A percentile compares a stretch with the other conserved stretches of the same genome.
These are phyloP conservation scores for Capsicum rhomboideum DNA, from an alignment of 257 asterid species.

Conservation along the genomic window DNA sequence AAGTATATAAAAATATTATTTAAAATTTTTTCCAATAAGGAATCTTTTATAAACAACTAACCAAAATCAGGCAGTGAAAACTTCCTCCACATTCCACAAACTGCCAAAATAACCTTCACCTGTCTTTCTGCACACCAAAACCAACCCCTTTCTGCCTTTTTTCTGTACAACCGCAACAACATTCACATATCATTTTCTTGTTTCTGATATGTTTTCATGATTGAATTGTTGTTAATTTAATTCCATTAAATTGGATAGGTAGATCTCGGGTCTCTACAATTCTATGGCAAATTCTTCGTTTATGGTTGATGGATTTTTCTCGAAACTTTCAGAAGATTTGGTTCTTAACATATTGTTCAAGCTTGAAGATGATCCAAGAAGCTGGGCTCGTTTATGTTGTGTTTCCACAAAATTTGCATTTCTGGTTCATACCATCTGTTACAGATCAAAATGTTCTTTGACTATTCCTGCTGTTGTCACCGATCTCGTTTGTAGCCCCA, in stretches of 20 bases:
- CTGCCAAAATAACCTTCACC: background rate
- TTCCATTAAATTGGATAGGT: background rate
- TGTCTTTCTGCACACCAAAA: background rate
- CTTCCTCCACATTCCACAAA: background rate
- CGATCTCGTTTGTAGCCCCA: conserved; percentile 39
- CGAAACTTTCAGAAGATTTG: conserved; percentile 73
- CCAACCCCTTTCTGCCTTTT: background rate
- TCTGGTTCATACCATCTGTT: conserved; percentile 57
- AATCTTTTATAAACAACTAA: background rate
- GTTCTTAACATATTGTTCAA: conserved; percentile 68
- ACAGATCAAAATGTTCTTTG: conserved; percentile 49
- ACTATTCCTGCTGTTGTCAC: conserved; percentile 73
- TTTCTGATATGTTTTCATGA: background rate
- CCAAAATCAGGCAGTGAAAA: background rate
- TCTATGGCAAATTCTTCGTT: conserved; percentile 1
- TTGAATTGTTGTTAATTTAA: background rate
- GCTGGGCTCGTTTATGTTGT: conserved; percentile 85
- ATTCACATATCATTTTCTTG: background rate
- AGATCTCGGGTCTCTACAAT: conserved; percentile 6
- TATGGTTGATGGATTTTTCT: conserved; percentile 20
- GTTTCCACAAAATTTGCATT: conserved; percentile 68
- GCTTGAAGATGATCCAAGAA: conserved; percentile 78
- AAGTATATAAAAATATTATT: background rate
- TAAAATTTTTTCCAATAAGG: background rate
- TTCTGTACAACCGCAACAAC: no score